Percentiles rank a stretch among this genome's conserved stretches.
These are phyloP conservation scores for Tarenaya hassleriana DNA, from an alignment of 345 rosid genomes.

Conservation along the genomic window DNA sequence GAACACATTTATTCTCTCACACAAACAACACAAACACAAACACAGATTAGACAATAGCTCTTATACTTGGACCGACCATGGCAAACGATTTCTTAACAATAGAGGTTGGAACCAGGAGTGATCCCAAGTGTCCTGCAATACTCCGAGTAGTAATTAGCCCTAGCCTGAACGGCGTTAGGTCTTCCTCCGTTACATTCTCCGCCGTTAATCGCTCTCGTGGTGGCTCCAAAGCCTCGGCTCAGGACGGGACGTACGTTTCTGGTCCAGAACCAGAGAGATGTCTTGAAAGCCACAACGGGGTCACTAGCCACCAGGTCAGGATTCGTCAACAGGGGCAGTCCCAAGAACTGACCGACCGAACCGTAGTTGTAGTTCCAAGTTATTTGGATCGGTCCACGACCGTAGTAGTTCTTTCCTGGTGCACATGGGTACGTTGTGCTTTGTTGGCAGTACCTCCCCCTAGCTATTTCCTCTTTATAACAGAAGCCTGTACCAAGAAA, in stretches of 20 bases:
- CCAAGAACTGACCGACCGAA: constrained; percentile 35
- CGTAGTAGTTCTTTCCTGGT: constrained; percentile 39
- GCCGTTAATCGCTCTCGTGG: constrained; percentile 42
- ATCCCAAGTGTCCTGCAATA: constrained; percentile 38
- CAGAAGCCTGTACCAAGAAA: constrained; percentile 30
- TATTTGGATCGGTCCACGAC: constrained; percentile 54
- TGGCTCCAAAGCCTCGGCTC: constrained; percentile 44
- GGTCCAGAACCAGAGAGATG: constrained; percentile 57
- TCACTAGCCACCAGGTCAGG: constrained; percentile 46
- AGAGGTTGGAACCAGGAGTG: constrained; percentile 32
- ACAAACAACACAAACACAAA: too few relatives aligned
- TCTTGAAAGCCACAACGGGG: constrained; percentile 38
- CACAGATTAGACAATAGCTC: too few relatives aligned
- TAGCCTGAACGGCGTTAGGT: constrained; percentile 27
- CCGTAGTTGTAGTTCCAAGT: constrained; percentile 58
- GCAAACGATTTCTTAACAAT: constrained; percentile 24
- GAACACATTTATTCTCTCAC: too few relatives aligned
- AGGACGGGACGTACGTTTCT: constrained; percentile 36
- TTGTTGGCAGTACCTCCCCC: constrained; percentile 23
- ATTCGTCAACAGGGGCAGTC: constrained; percentile 33
- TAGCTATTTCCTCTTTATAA: constrained; percentile 31
- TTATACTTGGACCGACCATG: neutral
- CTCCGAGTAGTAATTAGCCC: constrained; percentile 32
- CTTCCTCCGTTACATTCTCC: constrained; percentile 42
- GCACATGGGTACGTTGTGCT: constrained; percentile 22